Conservation (phyloP, 2,329 filamentous ascomycete genomes). For the Zymoseptoria crescenta region DNA sequence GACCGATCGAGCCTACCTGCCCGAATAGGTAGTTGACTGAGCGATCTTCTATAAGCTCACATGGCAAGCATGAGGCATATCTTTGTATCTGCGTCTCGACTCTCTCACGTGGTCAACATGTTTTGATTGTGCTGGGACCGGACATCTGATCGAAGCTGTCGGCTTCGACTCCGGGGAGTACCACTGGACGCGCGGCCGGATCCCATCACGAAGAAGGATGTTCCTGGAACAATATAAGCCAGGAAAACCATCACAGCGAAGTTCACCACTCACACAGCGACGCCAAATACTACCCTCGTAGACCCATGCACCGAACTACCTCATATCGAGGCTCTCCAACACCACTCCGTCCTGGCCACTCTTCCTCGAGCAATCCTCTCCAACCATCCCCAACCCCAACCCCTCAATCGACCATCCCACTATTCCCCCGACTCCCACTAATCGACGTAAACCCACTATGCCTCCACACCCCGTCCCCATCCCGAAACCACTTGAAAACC, state of each 20-base stretch:
- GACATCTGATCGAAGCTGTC: too few species aligned
- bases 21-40: not conserved
- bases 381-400: too few species aligned
- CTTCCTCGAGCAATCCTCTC: too few species aligned
- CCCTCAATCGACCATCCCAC: not conserved
- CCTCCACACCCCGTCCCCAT: not conserved
- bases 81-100: too few species aligned
- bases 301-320: too few species aligned
- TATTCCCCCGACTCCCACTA: not conserved
- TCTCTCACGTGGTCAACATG: too few species aligned
- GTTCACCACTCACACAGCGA: not conserved
- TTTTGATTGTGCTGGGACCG: too few species aligned
- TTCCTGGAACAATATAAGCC: not conserved
- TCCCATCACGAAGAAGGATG: not conserved
- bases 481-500: not conserved
- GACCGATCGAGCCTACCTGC: not conserved
- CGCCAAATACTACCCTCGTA: not conserved
- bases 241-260: not conserved
- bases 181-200: too few species aligned
- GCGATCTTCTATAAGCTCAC: not conserved
- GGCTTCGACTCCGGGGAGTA: too few species aligned
- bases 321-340: too few species aligned
- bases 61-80: not conserved
- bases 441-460: not conserved
- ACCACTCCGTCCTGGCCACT: too few species aligned